A percentile compares a stretch with the other conserved stretches of the same genome.
Evolutionary conservation across 2,329 filamentous ascomycete species (phyloP).

Genomic region (Microsporum canis): DNA sequence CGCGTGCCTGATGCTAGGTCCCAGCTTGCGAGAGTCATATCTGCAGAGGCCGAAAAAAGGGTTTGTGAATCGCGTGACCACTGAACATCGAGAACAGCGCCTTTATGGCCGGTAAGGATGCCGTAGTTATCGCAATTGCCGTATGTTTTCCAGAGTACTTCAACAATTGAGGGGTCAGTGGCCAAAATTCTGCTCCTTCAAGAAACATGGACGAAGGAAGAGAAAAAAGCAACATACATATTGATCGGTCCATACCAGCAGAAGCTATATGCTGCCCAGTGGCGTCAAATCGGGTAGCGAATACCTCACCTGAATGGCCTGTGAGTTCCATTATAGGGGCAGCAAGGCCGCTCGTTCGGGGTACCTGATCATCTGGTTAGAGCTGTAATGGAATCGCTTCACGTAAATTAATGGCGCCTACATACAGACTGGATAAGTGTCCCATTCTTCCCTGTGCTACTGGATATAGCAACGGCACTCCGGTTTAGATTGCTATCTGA

Average conservation of each 20-base stretch:
- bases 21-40: constrained; percentile 90
- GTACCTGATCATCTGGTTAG: constrained; percentile 43
- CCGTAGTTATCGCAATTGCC: constrained; percentile 94
- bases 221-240: constrained; percentile 49
- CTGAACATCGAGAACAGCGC: constrained; percentile 80
- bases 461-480: constrained; percentile 47
- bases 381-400: not conserved
- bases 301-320: constrained; percentile 70
- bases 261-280: constrained; percentile 83
- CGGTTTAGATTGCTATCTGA: constrained; percentile 45
- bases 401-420: constrained; percentile 13
- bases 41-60: constrained; percentile 84
- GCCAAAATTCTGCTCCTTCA: not conserved
- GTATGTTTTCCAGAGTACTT: constrained; percentile 88
- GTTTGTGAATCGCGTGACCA: constrained; percentile 93
- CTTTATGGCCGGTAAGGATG: constrained; percentile 74
- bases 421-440: constrained; percentile 57
- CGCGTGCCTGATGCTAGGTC: constrained; percentile 83
- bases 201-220: not conserved
- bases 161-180: not conserved
- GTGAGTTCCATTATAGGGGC: constrained; percentile 83
- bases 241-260: constrained; percentile 85
- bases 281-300: constrained; percentile 79
- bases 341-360: constrained; percentile 70
- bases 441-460: constrained; percentile 47